Base-by-base conservation (phyloP, 306 rosid genomes). In the Cotoneaster glaucophyllus region DNA sequence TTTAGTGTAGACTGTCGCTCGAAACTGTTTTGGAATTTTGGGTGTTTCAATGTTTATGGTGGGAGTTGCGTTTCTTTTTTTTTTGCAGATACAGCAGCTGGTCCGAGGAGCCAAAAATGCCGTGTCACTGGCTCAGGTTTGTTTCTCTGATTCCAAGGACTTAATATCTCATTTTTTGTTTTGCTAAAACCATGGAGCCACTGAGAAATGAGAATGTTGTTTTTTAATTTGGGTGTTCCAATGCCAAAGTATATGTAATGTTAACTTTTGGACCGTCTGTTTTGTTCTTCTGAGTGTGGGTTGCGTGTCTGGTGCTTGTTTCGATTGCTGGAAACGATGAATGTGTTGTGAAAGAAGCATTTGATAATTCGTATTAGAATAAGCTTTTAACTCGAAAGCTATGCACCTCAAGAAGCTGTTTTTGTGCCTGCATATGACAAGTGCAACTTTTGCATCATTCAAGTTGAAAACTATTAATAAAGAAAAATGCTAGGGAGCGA, bases 41-140 rank as follows among this genome's bases (percentile, higher is more conserved):
- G 54, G 3, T 48, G 54, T 48, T 48, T 15, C 54, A 48, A 48
- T 48, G 54, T 48, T 61, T 61, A 61, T 14, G 9, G 56, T 71
- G 64, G 14, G 29, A 24, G 18, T 32, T 57, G 43, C 31, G 9
- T 67, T 11, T 10, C 26, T 71, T 78, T 58, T 63, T 58, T 63
- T 87, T 77, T 77, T 70, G 78, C 84, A 87, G 91, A 83, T 87
- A 59, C 91, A 87, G 53, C 86, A 87, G 70, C 15, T 87, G 79
- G 19, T 77, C 66, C 84, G 84, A 68, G 86, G 85, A 74, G 67
- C 75, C 64, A 79, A 67, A 77, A 70, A 83, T 74, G 85, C 81
- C 22, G 56, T 85, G 82, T 87, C 91, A n/a, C 76, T 87, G 78
- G 89, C 89, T 21, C 91, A 87, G 91, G 91, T 87, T 26, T 15